phyloP scores from a whole-genome alignment of 78 protist species.

The Paulinella micropora region DNA sequence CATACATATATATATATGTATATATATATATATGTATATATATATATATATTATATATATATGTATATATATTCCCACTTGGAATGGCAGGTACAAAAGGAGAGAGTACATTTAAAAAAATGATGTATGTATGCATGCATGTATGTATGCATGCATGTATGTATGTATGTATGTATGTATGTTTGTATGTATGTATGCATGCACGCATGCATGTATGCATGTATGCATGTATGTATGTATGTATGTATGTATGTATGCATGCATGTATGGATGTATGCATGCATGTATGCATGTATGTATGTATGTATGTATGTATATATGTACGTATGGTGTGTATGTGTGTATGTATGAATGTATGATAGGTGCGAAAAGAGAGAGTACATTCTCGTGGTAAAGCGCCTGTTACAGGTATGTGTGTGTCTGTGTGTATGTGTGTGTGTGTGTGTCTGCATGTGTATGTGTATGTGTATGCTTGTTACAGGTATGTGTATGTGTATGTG shows the following conservation, averaged over 20 bases:
- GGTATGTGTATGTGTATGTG: background rate
- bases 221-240: background rate
- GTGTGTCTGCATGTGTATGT: background rate
- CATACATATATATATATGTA: background rate
- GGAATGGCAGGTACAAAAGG: too few species aligned
- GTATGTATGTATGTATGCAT: background rate
- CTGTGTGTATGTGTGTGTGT: background rate
- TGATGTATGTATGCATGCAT: background rate
- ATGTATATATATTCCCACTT: background rate
- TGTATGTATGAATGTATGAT: background rate
- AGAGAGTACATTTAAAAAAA: background rate
- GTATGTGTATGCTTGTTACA: background rate
- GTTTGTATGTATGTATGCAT: background rate
- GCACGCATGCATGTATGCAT: too few species aligned
- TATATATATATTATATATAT: background rate
- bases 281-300: background rate
- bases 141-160: background rate
- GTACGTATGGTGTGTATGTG: background rate
- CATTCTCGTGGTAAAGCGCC: background rate
- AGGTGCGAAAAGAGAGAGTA: too few species aligned
- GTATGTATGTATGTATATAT: background rate
- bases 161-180: background rate
- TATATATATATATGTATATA: background rate
- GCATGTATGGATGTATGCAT: background rate
- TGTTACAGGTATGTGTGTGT: background rate